Base-by-base conservation (phyloP, 345 rosid species). In the Pugionium cornutum region DNA sequence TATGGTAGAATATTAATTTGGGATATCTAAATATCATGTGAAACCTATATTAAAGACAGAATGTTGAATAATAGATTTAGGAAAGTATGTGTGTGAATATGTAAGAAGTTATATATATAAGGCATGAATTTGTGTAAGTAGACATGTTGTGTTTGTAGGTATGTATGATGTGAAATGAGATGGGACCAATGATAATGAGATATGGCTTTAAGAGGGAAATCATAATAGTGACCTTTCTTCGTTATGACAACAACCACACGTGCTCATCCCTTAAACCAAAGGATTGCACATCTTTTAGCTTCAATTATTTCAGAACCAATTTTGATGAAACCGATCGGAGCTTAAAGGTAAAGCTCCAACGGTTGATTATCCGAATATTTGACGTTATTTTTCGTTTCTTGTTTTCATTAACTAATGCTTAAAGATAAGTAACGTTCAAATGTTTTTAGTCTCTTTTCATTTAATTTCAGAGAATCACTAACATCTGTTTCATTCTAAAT, bases 201-300 rank as follows among this genome's bases (percentile, higher is more conserved):
- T 32, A 43, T 56, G 47, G 66, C 54, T 58, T 55, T 45, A 66
- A 58, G 71, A 58, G 34, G 62, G 61, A 45, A 72, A 65, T 59
- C 66, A 66, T 66, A 66, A 65, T 51, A 65, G 60, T 65, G 55
- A 65, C 47, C 39, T 58, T 72, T 62, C 40, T 58, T 27, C 3
- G 68, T 58, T 61, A 65, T 43, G 70, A 64, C 66, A 64, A 58
- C 53, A 72, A 65, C 76, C 76, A 58, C 70, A 64, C 76, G 70
- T 72, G 76, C 71, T 72, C 71, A 58, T 66, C 58, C 71, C 33
- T 65, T 64, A 56, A 11, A 58, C 66, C 66, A 42, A 28, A n/a
- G 59, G 76, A 6, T 58, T 72, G 52, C 64, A 49, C 70, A 68
- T 31, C 62, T 62, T 60, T 53, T 53, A 36, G 18, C 62, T 45